These are phyloP conservation scores for Taphrina confusa DNA, from an alignment of 1,139 yeast species.

Conservation along the genomic window DNA sequence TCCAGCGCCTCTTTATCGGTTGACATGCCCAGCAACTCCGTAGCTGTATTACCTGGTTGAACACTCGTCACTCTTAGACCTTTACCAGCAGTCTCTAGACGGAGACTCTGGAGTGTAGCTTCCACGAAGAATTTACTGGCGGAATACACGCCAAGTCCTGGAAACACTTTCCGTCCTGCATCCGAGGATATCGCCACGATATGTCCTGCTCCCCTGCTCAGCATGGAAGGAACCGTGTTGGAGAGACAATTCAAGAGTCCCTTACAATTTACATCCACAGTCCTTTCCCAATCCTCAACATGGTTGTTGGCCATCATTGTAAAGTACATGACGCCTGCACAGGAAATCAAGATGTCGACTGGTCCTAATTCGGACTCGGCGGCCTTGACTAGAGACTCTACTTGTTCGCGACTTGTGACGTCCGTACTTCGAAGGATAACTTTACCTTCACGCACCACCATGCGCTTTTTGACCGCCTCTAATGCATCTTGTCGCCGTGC, in stretches of 20 bases:
- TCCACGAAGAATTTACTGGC: conserved; percentile 26
- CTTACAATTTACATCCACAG: conserved; percentile 18
- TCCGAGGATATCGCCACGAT: conserved; percentile 20
- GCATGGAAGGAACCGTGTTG: conserved; percentile 13
- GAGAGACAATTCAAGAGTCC: conserved; percentile 13
- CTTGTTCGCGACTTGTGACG: conserved; percentile 8
- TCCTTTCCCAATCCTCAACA: conserved; percentile 19
- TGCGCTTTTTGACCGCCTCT: conserved; percentile 15
- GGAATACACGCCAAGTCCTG: conserved; percentile 20
- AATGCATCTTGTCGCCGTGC: conserved; percentile 26
- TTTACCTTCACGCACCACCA: conserved; percentile 26
- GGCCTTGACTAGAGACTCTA: conserved; percentile 1
- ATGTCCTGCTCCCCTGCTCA: conserved; percentile 10
- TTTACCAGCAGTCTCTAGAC: conserved; percentile 25
- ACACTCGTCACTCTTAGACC: conserved; percentile 22
- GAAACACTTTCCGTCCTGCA: conserved; percentile 20
- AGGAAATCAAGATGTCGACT: conserved; percentile 15
- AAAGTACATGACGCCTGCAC: conserved; percentile 25
- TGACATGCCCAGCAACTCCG: conserved; percentile 21
- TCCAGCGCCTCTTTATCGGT: conserved; percentile 17
- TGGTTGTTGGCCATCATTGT: conserved; percentile 19
- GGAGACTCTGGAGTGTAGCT: conserved; percentile 12
- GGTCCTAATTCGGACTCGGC: conserved; percentile 18
- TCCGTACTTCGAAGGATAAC: conserved; percentile 16
- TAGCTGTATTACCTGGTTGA: conserved; percentile 18